phyloP scores from a whole-genome alignment of 1,284 basidiomycete genomes.

The Coniferiporia sulphurascens region DNA sequence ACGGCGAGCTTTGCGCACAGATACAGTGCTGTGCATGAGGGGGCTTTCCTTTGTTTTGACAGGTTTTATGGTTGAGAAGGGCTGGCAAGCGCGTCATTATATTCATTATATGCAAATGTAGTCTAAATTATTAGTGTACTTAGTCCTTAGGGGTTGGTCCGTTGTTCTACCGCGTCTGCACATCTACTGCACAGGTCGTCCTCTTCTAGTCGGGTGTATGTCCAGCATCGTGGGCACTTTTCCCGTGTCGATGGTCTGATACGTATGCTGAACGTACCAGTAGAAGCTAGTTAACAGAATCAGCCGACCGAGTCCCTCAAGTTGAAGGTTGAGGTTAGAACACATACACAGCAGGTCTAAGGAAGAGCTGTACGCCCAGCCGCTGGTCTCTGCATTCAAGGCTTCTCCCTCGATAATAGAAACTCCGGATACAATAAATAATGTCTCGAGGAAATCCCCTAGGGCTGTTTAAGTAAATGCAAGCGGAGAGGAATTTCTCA shows the following conservation, averaged over 20 bases:
- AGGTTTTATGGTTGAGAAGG: no score
- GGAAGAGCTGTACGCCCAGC: slow-evolving; percentile 46
- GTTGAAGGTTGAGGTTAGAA: neutral
- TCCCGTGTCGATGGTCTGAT: slow-evolving; percentile 47
- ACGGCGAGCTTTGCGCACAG: no score
- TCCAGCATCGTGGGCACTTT: slow-evolving; percentile 84
- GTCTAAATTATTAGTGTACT: no score
- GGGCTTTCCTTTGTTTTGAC: no score
- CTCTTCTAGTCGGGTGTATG: slow-evolving; percentile 44
- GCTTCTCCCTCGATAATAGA: slow-evolving; percentile 40
- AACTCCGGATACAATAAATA: slow-evolving; percentile 77
- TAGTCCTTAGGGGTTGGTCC: no score
- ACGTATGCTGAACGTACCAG: slow-evolving; percentile 39
- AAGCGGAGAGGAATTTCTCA: slow-evolving; percentile 11
- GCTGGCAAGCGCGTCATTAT: no score
- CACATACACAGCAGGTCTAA: slow-evolving; percentile 40
- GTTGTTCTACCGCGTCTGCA: slow-evolving; percentile 11
- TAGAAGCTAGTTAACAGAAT: slow-evolving; percentile 25
- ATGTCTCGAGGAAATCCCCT: slow-evolving; percentile 61
- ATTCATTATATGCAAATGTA: no score
- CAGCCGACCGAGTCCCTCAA: neutral
- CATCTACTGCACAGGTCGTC: slow-evolving; percentile 62
- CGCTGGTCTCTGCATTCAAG: slow-evolving; percentile 31
- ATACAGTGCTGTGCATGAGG: no score
- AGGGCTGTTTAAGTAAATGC: slow-evolving; percentile 22